Evolutionary conservation across 257 asterid species (phyloP).

Genomic region (Capsicum rhomboideum): DNA sequence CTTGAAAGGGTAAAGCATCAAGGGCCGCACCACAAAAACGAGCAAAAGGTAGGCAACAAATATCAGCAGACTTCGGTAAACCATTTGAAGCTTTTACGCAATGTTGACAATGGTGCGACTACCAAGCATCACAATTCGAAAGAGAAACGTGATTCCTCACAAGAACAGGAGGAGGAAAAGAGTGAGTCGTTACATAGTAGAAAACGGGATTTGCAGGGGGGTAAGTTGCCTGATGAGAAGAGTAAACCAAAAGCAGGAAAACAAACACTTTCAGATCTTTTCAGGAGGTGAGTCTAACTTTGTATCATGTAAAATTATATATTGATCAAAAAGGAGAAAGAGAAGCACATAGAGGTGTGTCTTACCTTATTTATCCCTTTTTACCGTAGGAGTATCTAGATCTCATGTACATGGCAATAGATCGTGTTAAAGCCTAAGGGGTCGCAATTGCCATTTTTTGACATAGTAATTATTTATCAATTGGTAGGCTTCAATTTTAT

Average conservation of each 20-base stretch:
- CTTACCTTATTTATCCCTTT: not conserved
- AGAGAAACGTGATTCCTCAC: not conserved
- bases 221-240: not conserved
- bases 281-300: constrained; percentile 13
- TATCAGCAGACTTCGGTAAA: not conserved
- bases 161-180: not conserved
- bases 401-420: not conserved
- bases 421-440: not conserved
- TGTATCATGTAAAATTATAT: not conserved
- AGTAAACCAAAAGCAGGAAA: constrained; percentile 1
- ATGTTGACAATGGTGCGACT: not conserved
- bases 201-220: not conserved
- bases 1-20: not conserved
- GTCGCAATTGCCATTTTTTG: not conserved
- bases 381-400: not conserved
- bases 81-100: constrained; percentile 2
- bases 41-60: not conserved
- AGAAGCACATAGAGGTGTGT: not conserved
- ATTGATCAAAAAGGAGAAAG: not conserved
- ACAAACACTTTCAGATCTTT: constrained; percentile 10
- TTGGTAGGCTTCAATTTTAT: not conserved
- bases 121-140: not conserved
- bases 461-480: not conserved
- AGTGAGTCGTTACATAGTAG: not conserved
- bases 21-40: not conserved